phyloP scores from a whole-genome alignment of 2,329 filamentous ascomycete genomes.

The Fusarium aywerte region DNA sequence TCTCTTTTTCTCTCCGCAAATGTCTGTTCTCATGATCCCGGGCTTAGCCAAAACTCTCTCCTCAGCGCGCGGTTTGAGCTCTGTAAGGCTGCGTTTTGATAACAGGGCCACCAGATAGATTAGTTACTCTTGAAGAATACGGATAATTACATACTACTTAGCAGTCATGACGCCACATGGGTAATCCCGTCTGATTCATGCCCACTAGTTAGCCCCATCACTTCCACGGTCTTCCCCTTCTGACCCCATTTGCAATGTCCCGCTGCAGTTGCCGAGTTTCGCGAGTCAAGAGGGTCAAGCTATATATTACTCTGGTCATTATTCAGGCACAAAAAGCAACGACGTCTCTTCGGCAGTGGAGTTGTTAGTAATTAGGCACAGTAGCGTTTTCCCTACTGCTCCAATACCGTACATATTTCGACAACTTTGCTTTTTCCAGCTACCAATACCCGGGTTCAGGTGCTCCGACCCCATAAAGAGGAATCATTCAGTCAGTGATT shows the following conservation, averaged over 20 bases:
- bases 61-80: not conserved
- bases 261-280: not conserved
- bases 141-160: too few relatives aligned
- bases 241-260: not conserved
- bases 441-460: not conserved
- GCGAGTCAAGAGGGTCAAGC: conserved; percentile 1
- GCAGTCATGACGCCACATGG: not conserved
- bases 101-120: too few relatives aligned
- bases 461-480: not conserved
- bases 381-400: not conserved
- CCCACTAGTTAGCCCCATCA: not conserved
- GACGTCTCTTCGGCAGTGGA: conserved; percentile 17
- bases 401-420: not conserved
- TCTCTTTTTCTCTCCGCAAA: conserved; percentile 25
- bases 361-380: not conserved
- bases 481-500: not conserved
- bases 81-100: not conserved
- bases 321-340: not conserved
- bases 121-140: too few relatives aligned
- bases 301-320: too few relatives aligned
- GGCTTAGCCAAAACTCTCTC: not conserved
- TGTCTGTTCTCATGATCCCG: conserved; percentile 6
- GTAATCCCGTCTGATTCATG: not conserved
- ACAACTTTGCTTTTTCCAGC: not conserved
- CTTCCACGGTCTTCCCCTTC: not conserved